Percentiles rank a stretch among this genome's conserved stretches.
Conservation (phyloP, 208 protist species). For the Leishmania lainsoni region DNA sequence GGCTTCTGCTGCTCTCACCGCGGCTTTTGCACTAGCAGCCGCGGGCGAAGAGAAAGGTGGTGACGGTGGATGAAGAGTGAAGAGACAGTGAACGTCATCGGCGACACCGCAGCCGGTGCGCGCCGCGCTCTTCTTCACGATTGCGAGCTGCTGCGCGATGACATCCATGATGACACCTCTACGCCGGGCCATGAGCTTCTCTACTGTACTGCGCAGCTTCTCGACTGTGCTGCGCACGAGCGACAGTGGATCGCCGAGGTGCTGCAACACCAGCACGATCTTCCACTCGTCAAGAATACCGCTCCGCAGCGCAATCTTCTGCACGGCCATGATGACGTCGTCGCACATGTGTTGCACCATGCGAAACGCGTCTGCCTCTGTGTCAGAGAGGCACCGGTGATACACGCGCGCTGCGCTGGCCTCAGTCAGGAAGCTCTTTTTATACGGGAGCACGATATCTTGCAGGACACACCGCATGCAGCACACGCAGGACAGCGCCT, state of each 20-base stretch:
- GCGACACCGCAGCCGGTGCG: constrained; percentile 3
- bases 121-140: constrained; percentile 17
- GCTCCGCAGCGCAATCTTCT: constrained; percentile 25
- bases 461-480: constrained; percentile 45
- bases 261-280: constrained; percentile 34
- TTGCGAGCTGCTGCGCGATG: constrained; percentile 8
- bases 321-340: constrained; percentile 39
- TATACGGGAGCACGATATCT: constrained; percentile 56
- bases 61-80: constrained; percentile 20
- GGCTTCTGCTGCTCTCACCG: background rate
- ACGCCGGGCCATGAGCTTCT: constrained; percentile 6
- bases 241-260: constrained; percentile 16
- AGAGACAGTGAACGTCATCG: constrained; percentile 27
- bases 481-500: constrained; percentile 26
- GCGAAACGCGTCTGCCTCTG: constrained; percentile 43
- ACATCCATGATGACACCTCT: constrained; percentile 1
- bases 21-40: background rate
- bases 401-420: constrained; percentile 11
- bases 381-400: constrained; percentile 25
- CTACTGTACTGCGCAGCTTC: constrained; percentile 19
- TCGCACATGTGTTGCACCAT: constrained; percentile 44
- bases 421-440: constrained; percentile 37
- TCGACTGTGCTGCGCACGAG: constrained; percentile 40
- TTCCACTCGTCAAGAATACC: constrained; percentile 46
- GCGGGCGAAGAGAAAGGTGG: background rate